phyloP scores from a whole-genome alignment of 2,329 filamentous ascomycete genomes.

The Diplodia corticola region DNA sequence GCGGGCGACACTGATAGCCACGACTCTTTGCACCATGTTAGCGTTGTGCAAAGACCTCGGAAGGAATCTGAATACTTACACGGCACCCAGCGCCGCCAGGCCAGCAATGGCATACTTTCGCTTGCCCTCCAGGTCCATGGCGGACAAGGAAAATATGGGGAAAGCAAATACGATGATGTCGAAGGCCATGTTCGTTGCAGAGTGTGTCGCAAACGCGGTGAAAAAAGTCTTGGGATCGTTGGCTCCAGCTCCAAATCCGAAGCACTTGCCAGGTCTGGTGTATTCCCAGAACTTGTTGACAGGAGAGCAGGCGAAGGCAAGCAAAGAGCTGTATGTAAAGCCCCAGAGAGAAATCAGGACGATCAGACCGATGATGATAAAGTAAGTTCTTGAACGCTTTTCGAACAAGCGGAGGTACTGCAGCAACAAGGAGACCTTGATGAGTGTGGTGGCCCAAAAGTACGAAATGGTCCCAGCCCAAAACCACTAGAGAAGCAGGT shows the following conservation, averaged over 20 bases:
- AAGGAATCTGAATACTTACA: conserved; percentile 31
- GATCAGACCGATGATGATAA: conserved; percentile 29
- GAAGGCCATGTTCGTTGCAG: conserved; percentile 36
- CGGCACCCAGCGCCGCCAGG: conserved; percentile 29
- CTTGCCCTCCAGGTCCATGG: conserved; percentile 34
- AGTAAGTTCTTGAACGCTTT: conserved; percentile 27
- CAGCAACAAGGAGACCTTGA: conserved; percentile 41
- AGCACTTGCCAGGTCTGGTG: conserved; percentile 30
- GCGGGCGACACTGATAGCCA: conserved; percentile 33
- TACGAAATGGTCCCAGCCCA: conserved; percentile 37
- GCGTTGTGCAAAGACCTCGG: no score
- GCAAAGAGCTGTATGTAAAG: conserved; percentile 33
- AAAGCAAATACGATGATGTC: conserved; percentile 35
- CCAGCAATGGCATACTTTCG: conserved; percentile 31
- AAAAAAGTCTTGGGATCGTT: conserved; percentile 34
- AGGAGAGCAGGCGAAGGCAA: conserved; percentile 35
- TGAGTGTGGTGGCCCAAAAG: conserved; percentile 35
- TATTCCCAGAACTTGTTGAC: conserved; percentile 36
- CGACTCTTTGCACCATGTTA: conserved; percentile 28
- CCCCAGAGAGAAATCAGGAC: conserved; percentile 34
- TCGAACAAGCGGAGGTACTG: conserved; percentile 41
- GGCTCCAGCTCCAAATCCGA: conserved; percentile 36
- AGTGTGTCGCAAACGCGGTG: conserved; percentile 33
- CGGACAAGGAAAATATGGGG: conserved; percentile 36
- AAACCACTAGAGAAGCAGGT: conserved; percentile 29